Evolutionary conservation across 371 early-diverging fungal species (phyloP).

Genomic region (Saksenaea vasiformis): DNA sequence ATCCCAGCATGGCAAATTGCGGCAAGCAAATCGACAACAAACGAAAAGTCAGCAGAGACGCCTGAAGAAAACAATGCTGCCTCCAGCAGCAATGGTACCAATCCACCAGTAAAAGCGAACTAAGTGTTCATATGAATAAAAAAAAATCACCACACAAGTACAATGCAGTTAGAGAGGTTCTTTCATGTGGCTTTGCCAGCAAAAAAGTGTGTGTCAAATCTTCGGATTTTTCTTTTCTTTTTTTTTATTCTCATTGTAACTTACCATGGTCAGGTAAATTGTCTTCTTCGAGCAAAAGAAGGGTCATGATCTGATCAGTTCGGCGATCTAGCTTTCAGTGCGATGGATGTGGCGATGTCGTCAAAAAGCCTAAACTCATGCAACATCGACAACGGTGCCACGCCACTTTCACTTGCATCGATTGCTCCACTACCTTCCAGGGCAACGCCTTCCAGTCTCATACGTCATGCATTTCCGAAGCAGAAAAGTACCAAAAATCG

Average conservation of each 20-base stretch:
- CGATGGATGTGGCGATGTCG: slow-evolving; percentile 86
- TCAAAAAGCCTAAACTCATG: slow-evolving; percentile 92
- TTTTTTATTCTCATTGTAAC: neutral
- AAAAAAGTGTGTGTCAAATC: neutral
- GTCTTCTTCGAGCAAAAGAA: neutral
- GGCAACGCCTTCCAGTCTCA: slow-evolving; percentile 78
- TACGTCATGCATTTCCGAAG: slow-evolving; percentile 88
- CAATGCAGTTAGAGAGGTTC: neutral
- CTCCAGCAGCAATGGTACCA: neutral
- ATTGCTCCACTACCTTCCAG: slow-evolving; percentile 87
- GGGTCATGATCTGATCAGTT: neutral
- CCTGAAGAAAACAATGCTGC: neutral
- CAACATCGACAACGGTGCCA: slow-evolving; percentile 82
- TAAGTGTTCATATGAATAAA: neutral
- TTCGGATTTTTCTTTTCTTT: neutral
- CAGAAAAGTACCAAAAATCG: slow-evolving; percentile 85
- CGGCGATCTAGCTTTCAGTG: slow-evolving; percentile 68
- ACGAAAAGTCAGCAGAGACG: neutral
- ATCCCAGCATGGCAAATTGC: slow-evolving; percentile 87
- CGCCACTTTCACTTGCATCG: slow-evolving; percentile 87
- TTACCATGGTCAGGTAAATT: slow-evolving; percentile 24
- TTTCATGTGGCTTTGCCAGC: neutral
- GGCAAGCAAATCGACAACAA: slow-evolving; percentile 26
- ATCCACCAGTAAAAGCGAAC: neutral
- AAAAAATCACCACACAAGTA: neutral